Evolutionary conservation across 2,329 filamentous ascomycete species (phyloP), one percentile per base, ranked within the genome.

Genomic region (Epicoccum sorghinum): DNA sequence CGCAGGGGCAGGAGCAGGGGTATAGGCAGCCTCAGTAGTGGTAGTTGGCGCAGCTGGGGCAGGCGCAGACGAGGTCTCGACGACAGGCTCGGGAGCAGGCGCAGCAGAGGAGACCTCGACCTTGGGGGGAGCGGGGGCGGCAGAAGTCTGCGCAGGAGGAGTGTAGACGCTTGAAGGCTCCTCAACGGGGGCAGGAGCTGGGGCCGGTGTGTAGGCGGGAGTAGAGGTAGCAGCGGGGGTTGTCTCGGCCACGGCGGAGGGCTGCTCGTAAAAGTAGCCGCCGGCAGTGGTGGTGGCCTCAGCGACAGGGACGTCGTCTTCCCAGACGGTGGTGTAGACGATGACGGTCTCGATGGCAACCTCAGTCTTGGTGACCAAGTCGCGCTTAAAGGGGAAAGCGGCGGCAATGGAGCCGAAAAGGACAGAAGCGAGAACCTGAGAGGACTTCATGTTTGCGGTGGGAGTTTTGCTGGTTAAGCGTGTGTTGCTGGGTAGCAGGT

Each of bases 271-370:
- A 55, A 65, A 62, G 42, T 54, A 54, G 45, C 52, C 51, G 14
- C 51, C 52, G 29, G 39, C 40, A 10, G 52, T 51, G 33, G 65
- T 65, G 46, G 66, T 60, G 22, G 61, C 48, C 56, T 58, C 48
- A 25, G 64, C 35, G 12, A 54, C 40, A 3, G 59, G 48, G 7
- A 58, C 41, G 23, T 67, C 58, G 56, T 65, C 65, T 27, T 67
- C 69, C 57, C 61, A 74, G 59, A 73, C 62, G 30, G 73, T 75
- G 63, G 70, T 72, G 62, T 67, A 73, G 62, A 70, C 55, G 32
- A 71, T 50, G 36, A 72, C 65, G 27, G 71, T 74, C 65, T 74
- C 71, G 30, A 66, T 51, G 41, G 71, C 64, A 22, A 68, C 29
- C 58, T 72, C 62, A 43, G 66, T 70, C 63, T 72, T 63, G 64